Conservation (phyloP, 441 rosid genomes). For the Populus trichocarpa region DNA sequence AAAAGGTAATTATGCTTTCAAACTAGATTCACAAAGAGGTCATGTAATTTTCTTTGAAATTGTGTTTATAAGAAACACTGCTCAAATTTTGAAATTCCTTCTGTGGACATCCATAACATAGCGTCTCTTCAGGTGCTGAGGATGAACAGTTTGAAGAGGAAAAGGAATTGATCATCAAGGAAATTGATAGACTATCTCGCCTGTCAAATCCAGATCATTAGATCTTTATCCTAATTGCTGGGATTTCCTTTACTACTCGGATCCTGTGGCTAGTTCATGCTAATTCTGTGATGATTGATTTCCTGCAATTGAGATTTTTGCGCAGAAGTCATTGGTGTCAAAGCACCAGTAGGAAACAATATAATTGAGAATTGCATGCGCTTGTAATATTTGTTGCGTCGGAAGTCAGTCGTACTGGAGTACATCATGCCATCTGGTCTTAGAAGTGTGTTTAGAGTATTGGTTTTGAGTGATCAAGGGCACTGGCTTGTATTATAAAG, state of each 20-base stretch:
- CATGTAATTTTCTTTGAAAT: not conserved
- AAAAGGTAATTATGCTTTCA: conserved; percentile 50
- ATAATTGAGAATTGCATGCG: not conserved
- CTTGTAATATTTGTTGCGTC: conserved; percentile 2
- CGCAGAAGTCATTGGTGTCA: conserved; percentile 1
- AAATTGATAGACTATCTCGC: conserved; percentile 60
- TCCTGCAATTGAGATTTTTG: conserved; percentile 6
- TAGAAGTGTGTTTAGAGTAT: not conserved
- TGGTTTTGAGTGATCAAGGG: conserved; percentile 1
- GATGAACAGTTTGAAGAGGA: conserved; percentile 96
- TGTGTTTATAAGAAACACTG: not conserved
- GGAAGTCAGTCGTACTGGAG: conserved; percentile 7
- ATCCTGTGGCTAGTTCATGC: conserved; percentile 12
- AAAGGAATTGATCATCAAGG: conserved; percentile 85
- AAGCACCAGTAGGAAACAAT: not conserved
- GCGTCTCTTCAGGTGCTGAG: conserved; percentile 52
- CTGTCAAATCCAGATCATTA: conserved; percentile 35
- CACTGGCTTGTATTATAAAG: conserved; percentile 2
- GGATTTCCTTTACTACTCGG: not conserved
- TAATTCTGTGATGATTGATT: conserved; percentile 11
- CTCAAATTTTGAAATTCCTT: not conserved
- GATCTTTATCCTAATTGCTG: conserved; percentile 1
- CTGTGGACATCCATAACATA: not conserved
- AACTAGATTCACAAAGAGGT: not conserved
- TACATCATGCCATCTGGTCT: not conserved